phyloP scores from a whole-genome alignment of 495 filamentous ascomycete species.

The Letharia lupina region DNA sequence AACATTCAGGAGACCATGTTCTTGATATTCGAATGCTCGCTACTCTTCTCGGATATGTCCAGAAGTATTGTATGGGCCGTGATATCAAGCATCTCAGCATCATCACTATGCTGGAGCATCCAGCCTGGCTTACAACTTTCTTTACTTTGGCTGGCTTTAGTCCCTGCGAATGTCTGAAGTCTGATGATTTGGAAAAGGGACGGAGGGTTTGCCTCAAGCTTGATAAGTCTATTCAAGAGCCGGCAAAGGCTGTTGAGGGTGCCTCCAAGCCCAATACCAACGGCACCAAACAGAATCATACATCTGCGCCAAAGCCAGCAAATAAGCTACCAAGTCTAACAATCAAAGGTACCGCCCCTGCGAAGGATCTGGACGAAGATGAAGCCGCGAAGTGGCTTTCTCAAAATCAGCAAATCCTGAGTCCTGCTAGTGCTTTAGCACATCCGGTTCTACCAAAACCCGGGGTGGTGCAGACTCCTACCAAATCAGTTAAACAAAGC shows the following conservation, averaged over 20 bases:
- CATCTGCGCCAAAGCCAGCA: background rate
- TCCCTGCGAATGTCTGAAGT: slow-evolving; percentile 5
- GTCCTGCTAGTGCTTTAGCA: background rate
- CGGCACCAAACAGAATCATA: background rate
- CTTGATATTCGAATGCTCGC: slow-evolving; percentile 4
- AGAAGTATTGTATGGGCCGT: slow-evolving; percentile 4
- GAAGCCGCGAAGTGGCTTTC: slow-evolving; percentile 6
- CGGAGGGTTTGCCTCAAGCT: slow-evolving; percentile 5
- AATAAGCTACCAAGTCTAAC: background rate
- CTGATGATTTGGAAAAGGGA: background rate
- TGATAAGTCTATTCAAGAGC: background rate
- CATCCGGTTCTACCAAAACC: background rate
- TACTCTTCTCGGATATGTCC: slow-evolving; percentile 6
- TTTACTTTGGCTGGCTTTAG: background rate
- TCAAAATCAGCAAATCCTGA: slow-evolving; percentile 7
- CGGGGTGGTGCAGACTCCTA: background rate
- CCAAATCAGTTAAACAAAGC: background rate
- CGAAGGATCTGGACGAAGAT: slow-evolving; percentile 2
- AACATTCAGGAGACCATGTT: background rate
- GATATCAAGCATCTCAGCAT: slow-evolving; percentile 8
- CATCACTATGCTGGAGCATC: slow-evolving; percentile 2
- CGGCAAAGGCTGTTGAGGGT: background rate
- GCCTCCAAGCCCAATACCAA: background rate
- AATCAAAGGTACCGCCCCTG: background rate
- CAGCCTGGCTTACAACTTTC: background rate